phyloP scores from a whole-genome alignment of 768 basidiomycete genomes.

The Leccinum variicolor region DNA sequence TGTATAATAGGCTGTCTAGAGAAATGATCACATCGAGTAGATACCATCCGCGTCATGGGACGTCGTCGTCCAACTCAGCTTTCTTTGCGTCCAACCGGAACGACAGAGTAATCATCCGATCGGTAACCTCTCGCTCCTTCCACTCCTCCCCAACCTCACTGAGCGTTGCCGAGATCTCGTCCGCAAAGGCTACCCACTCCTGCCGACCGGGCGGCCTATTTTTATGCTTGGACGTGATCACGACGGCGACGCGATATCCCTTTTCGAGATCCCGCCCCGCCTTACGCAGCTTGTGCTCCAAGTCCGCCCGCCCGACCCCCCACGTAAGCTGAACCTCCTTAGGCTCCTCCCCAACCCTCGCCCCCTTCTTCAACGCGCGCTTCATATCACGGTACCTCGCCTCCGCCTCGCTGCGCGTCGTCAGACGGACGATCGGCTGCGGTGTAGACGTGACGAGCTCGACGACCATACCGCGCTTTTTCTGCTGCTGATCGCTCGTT shows the following conservation, averaged over 20 bases:
- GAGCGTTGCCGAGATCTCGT: conserved; percentile 41
- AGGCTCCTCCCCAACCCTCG: conserved; percentile 27
- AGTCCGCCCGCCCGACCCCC: conserved; percentile 55
- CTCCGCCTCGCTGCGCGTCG: conserved; percentile 43
- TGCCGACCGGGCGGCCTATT: conserved; percentile 31
- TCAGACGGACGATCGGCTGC: conserved; percentile 57
- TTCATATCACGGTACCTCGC: conserved; percentile 37
- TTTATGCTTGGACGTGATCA: conserved; percentile 49
- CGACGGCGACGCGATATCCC: conserved; percentile 55
- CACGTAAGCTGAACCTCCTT: conserved; percentile 78
- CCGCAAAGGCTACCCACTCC: conserved; percentile 44
- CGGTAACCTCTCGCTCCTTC: conserved; percentile 41
- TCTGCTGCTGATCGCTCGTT: conserved; percentile 33
- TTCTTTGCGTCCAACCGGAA: conserved; percentile 34
- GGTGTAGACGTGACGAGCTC: conserved; percentile 53
- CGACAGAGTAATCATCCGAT: conserved; percentile 38
- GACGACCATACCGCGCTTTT: conserved; percentile 35
- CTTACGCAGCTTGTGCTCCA: conserved; percentile 63
- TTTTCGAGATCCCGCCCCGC: conserved; percentile 55
- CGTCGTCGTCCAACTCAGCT: background rate
- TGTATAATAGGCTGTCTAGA: conserved; percentile 23
- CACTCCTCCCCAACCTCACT: conserved; percentile 53
- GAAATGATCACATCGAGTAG: conserved; percentile 4
- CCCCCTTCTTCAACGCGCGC: conserved; percentile 32
- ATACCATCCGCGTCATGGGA: conserved; percentile 6